Evolutionary conservation across 768 basidiomycete species (phyloP), one percentile per base, ranked within the genome.

Genomic region (Pleurotus cornucopiae): DNA sequence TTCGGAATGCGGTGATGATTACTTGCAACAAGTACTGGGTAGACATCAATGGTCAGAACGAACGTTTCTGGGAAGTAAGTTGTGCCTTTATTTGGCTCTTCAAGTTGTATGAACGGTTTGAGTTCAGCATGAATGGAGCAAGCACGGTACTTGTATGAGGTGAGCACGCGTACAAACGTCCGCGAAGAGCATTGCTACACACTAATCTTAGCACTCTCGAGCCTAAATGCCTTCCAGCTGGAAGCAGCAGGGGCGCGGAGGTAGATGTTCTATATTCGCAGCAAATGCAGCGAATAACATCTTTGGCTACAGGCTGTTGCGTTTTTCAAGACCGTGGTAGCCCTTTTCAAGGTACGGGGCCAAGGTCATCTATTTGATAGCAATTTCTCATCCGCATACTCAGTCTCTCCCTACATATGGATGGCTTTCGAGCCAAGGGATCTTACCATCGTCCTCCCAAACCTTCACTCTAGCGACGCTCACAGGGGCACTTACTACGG

Each of bases 401-500:
- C 38, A 75, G 81, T 76, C 77, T 11, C 80, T 92, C 18, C 87
- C 89, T 0, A 91, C 91, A 2, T 91, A 83, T 67, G 74, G 79
- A 11, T 91, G 82, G 82, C 83, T 94, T 41, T 70, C 75, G 14
- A 71, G 78, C 18, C 84, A 78, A 16, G 89, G 89, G 21, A 93
- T 94, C 61, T 80, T 79, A 3, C 92, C 92, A 9, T 79, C 78
- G 13, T 69, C 73, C 2, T 73, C 68, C 58, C 65, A 70, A 61
- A 89, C 87, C 0, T 84, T 83, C 66, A 81, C 81, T 0, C 75
- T 89, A n/a, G 71, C 80, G 13, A 63, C 75, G 6, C 65, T 90
- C 45, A 74, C 75, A 12, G 64, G 75, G 34, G 88, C 86, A 1
- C 71, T 91, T 46, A 72, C 78, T 65, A 54, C 69, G 7, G 82